A percentile compares a stretch with the other conserved stretches of the same genome.
These are phyloP conservation scores for Aurinia saxatilis DNA, from an alignment of 345 rosid genomes.

Conservation along the genomic window DNA sequence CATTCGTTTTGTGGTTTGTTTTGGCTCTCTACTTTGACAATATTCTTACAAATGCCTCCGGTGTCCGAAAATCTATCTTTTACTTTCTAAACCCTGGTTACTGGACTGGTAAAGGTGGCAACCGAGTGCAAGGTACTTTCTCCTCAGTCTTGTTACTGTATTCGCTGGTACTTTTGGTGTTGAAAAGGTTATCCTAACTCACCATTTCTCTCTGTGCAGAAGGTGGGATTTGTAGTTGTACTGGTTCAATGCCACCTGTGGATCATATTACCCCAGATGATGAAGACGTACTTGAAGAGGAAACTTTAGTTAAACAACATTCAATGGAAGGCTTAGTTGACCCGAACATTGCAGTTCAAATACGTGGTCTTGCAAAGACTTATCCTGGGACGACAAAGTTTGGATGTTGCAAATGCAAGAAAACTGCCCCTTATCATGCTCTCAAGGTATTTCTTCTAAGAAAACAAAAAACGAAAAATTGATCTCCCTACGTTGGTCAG, in stretches of 20 bases:
- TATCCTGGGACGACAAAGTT: conserved; percentile 53
- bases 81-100: conserved; percentile 75
- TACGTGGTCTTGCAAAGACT: conserved; percentile 67
- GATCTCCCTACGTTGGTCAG: not conserved
- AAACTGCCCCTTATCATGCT: conserved; percentile 77
- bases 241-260: conserved; percentile 46
- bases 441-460: conserved; percentile 44
- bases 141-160: conserved; percentile 11
- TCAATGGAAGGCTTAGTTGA: conserved; percentile 41
- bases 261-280: conserved; percentile 63
- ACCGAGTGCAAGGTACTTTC: conserved; percentile 52
- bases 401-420: conserved; percentile 72
- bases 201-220: conserved; percentile 35
- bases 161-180: not conserved
- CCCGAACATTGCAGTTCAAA: conserved; percentile 71
- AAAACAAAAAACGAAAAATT: not conserved
- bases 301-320: conserved; percentile 53
- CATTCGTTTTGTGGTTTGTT: conserved; percentile 58
- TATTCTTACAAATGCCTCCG: conserved; percentile 70
- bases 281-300: conserved; percentile 84
- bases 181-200: not conserved
- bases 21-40: conserved; percentile 85
- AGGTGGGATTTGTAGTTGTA: conserved; percentile 81
- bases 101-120: conserved; percentile 91
- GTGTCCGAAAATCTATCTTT: conserved; percentile 65